Evolutionary conservation across 768 basidiomycete genomes (phyloP), one percentile per base, ranked within the genome.

Genomic region (Phanerochaete carnosa): DNA sequence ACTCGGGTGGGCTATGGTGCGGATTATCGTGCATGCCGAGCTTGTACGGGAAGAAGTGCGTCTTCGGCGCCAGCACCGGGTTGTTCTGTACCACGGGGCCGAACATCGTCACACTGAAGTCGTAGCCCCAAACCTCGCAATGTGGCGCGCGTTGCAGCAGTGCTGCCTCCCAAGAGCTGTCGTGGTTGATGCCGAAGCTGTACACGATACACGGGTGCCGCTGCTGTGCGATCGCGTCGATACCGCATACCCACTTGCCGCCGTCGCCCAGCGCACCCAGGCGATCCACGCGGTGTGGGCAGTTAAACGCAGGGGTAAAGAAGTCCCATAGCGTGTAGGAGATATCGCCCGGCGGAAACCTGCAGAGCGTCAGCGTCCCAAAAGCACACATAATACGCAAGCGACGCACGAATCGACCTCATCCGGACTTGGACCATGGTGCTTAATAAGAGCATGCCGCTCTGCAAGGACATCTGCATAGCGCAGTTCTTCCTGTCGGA

Each of bases 161-260:
- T 28, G 73, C 76, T 13, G 79, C 79, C 61, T 82, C 81, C 60
- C 79, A 83, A 25, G 80, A 81, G 5, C 79, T 81, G 61, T 82
- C 82, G 64, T 68, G 66, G 45, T 79, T 79, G 60, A 83, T 57
- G 23, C 79, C 79, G 58, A 83, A 57, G 28, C 45, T 55, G 49
- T 58, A 62, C 8, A 59, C 57, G 45, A 43, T 25, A 23, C 35
- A 60, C 9, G 58, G 45, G 25, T 58, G 39, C 28, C 56, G 57
- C 35, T 63, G 55, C 19, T 29, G n/a, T 6, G 70, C 69, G 33
- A 82, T 67, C 28, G 76, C 74, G 28, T 78, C 76, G 57, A 83
- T 57, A 7, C 82, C 81, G 55, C 82, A 82, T 6, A 78, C 60
- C 79, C 80, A 82, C 66, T 82, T 82, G 15, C 82, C 82, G n/a